Evolutionary conservation across 345 rosid species (phyloP), one percentile per base, ranked within the genome.

Genomic region (Linum trigynum): DNA sequence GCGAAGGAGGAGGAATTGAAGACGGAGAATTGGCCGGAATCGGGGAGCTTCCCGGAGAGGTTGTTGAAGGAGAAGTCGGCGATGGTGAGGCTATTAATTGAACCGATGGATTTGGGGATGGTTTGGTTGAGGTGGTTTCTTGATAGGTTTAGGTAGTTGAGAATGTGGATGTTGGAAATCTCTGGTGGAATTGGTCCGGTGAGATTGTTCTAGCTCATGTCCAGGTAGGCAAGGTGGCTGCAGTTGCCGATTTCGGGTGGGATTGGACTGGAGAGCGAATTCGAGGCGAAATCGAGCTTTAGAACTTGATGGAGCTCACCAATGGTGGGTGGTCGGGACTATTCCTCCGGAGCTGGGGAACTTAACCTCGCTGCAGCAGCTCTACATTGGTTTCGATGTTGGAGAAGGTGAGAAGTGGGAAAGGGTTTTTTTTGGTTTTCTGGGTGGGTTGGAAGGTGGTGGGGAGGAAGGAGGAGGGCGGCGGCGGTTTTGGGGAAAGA

Each of bases 1-100:
- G 78, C 76, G 67, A 88, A 92, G 57, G 97, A 85, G 23, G 98
- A 81, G 75, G 86, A 83, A 75, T 92, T 90, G 71, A 92, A 90
- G 82, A 80, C 75, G 7, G 78, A 73, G 74, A 83, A 90, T 59
- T 90, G 97, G 15, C 96, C 97, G 16, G 80, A 75, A 70, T 86
- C 84, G 5, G 98, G 97, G 38, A 92, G 76, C 45, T 77, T 74
- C 41, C 98, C 98, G 0, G 94, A 80, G 74, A 92, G 80, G 68
- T 88, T 81, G 68, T 92, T 92, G 74, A 82, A 86, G 65, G 98
- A 92, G 75, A 92, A 90, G 76, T 92, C 94, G 11, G 88, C 97
- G 39, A 79, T 79, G 0, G 90, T 88, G 59, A 92, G 80, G 76
- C 91, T 86, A 78, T 82, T 90, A 86, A 86, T 84, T 78, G 69